Base-by-base conservation (phyloP, 1,284 basidiomycete genomes). In the Irpex sp. region DNA sequence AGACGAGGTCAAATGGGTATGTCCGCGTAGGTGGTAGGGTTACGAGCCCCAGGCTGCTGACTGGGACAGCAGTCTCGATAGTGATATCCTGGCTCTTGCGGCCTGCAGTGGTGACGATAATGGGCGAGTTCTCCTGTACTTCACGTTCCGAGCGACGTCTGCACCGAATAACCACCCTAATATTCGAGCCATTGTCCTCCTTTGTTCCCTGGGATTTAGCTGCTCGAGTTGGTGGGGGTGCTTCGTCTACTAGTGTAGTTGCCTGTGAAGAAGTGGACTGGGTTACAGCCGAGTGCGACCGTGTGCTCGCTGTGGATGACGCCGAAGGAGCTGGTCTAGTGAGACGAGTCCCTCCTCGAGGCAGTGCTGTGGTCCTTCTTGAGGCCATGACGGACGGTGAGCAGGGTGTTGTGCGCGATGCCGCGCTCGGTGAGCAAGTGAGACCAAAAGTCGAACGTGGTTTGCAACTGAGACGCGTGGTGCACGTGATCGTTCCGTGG, bases 1-100 rank as follows among this genome's bases (percentile, higher is more conserved):
- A 98, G 8, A 98, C 96, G 38, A 91, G 81, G 75, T 97, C 94
- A 71, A 97, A 98, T 1, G 92, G 88, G 75, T 97, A 98, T 2
- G 92, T 96, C 66, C 91, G 83, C 4, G 89, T 88, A 11, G 88
- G 87, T 47, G 88, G 81, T 38, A 86, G 78, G 8, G 85, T 88
- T 54, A 92, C 79, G 64, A 91, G 68, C 38, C 91, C 85, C 34
- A 94, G 75, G 64, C 82, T 88, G 11, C 86, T 87, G 15, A 82
- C 75, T 1, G 87, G 88, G 7, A 82, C 73, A 4, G 86, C 84
- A 1, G 91, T 90, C 75, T 96, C 92, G 70, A 97, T 88, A 6
- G 89, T 91, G 60, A 96, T 82, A 52, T 91, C 83, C 67, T 88
- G 87, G 61, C 85, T 84, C 69, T 88, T 87, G 8, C 93, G 83